Conservation (phyloP, 495 filamentous ascomycete genomes). For the Parachaetomium inaequale region DNA sequence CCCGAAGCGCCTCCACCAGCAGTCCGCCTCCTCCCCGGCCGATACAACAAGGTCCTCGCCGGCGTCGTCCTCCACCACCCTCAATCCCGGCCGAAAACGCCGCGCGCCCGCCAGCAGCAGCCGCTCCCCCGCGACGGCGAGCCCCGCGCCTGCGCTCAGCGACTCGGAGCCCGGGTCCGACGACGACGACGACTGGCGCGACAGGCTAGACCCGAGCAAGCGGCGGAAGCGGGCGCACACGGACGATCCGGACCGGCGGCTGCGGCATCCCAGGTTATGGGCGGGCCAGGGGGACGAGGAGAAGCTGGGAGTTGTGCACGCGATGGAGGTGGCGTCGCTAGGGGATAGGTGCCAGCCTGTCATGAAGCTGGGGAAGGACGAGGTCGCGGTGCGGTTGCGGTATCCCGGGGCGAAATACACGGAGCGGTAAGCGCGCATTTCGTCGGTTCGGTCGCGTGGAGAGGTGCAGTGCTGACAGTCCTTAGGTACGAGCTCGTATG, state of each 20-base stretch:
- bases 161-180: constrained; percentile 33
- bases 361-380: constrained; percentile 44
- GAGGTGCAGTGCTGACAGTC: constrained; percentile 17
- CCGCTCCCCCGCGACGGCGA: constrained; percentile 29
- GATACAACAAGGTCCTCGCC: not conserved
- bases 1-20: constrained; percentile 4
- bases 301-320: constrained; percentile 55
- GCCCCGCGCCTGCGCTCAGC: constrained; percentile 19
- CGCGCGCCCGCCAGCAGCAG: constrained; percentile 8
- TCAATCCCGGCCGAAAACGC: constrained; percentile 30
- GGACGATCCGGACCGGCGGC: constrained; percentile 53
- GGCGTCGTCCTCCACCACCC: not conserved
- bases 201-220: constrained; percentile 34
- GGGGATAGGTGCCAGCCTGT: constrained; percentile 47
- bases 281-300: constrained; percentile 25
- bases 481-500: constrained; percentile 73
- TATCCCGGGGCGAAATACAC: constrained; percentile 68
- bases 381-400: constrained; percentile 58
- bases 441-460: not conserved
- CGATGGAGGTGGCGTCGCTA: constrained; percentile 60
- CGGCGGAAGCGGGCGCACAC: constrained; percentile 28
- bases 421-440: constrained; percentile 62
- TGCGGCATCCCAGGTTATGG: constrained; percentile 57
- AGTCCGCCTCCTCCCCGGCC: constrained; percentile 12
- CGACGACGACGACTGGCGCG: constrained; percentile 37